Conservation (phyloP, 768 basidiomycete species). For the Podaxis sp. region DNA sequence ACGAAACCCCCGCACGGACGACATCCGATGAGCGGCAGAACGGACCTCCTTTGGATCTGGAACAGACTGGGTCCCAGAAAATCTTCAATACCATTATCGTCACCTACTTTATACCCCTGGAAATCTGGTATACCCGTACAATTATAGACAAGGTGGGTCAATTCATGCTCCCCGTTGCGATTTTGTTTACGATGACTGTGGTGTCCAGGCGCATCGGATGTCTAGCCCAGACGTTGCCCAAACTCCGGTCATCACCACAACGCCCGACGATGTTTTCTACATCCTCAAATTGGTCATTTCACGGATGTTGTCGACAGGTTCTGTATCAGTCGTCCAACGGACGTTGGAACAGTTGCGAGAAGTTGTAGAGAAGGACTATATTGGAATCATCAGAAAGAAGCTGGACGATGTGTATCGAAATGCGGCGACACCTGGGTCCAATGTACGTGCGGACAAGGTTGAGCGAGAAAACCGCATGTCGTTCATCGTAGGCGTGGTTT, state of each 20-base stretch:
- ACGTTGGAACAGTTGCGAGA: slow-evolving; percentile 65
- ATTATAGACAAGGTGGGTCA: slow-evolving; percentile 80
- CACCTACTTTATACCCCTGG: slow-evolving; percentile 84
- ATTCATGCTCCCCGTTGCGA: too few species aligned
- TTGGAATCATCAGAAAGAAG: slow-evolving; percentile 76
- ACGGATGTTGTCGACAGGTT: slow-evolving; percentile 78
- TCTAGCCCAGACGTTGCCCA: slow-evolving; percentile 72
- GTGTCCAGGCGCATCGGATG: slow-evolving; percentile 77
- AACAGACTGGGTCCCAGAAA: slow-evolving; percentile 50
- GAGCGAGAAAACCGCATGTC: slow-evolving; percentile 78
- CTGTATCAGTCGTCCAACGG: slow-evolving; percentile 51
- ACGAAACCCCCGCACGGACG: neutral
- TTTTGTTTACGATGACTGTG: neutral
- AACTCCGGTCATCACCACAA: slow-evolving; percentile 64
- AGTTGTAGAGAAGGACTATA: slow-evolving; percentile 81
- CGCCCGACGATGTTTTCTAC: slow-evolving; percentile 95
- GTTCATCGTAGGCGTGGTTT: slow-evolving; percentile 84
- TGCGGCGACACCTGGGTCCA: slow-evolving; percentile 37
- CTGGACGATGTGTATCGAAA: slow-evolving; percentile 85
- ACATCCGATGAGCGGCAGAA: neutral
- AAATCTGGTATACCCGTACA: slow-evolving; percentile 86
- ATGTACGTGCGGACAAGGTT: slow-evolving; percentile 63
- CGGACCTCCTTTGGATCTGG: slow-evolving; percentile 23
- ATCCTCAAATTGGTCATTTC: slow-evolving; percentile 83
- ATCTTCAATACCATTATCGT: slow-evolving; percentile 66